Evolutionary conservation across 768 basidiomycete genomes (phyloP).

Genomic region (Sarcomyxa edulis): DNA sequence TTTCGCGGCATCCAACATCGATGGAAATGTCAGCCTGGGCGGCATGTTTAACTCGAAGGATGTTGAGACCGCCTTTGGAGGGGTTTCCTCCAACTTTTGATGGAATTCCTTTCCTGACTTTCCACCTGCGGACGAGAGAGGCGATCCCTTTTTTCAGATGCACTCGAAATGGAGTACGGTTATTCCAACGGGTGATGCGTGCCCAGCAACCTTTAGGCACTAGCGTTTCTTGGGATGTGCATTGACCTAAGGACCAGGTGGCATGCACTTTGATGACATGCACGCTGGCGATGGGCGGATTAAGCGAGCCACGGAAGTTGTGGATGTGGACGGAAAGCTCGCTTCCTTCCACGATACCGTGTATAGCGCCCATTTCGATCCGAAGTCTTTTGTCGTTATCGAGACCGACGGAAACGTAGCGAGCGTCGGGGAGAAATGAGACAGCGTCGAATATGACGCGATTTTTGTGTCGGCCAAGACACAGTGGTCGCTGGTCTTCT

Average conservation of each 20-base stretch:
- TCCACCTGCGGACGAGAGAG: constrained; percentile 39
- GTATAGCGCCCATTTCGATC: constrained; percentile 53
- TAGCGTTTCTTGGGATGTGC: constrained; percentile 25
- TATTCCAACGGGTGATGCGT: constrained; percentile 43
- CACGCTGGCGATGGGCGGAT: constrained; percentile 46
- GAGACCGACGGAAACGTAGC: constrained; percentile 39
- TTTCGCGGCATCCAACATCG: constrained; percentile 29
- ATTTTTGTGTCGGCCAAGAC: constrained; percentile 41
- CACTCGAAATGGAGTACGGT: constrained; percentile 48
- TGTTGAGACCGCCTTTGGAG: constrained; percentile 34
- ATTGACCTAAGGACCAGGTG: constrained; percentile 51
- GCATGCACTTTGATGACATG: constrained; percentile 48
- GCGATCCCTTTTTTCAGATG: constrained; percentile 42
- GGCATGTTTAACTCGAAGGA: constrained; percentile 39
- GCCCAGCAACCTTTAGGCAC: constrained; percentile 48
- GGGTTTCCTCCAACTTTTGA: constrained; percentile 25
- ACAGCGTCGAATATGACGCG: constrained; percentile 50
- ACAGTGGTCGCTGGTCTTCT: constrained; percentile 43
- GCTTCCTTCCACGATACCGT: constrained; percentile 60
- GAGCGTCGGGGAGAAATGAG: constrained; percentile 47
- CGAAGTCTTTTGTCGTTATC: constrained; percentile 34
- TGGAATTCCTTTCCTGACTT: constrained; percentile 33
- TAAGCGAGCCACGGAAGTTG: constrained; percentile 54
- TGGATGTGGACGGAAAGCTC: constrained; percentile 59
- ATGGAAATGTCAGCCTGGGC: constrained; percentile 48